Conservation (phyloP, 2,329 filamentous ascomycete genomes). For the Colletotrichum sp. region DNA sequence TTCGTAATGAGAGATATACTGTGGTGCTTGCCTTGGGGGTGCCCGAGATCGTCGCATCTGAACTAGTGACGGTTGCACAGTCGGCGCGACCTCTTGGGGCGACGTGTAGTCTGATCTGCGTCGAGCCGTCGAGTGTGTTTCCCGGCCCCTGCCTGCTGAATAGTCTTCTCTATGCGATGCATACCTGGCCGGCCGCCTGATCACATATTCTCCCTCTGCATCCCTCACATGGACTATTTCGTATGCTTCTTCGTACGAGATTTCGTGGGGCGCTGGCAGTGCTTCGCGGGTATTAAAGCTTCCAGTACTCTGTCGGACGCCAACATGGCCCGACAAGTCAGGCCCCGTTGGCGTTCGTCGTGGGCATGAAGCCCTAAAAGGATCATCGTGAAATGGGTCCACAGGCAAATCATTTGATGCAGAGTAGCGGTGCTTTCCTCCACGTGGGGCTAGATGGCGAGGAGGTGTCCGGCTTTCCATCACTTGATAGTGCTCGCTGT, state of each 20-base stretch:
- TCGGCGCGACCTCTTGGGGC: neutral
- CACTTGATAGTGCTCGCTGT: neutral
- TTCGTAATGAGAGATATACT: conserved; percentile 29
- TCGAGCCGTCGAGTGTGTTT: neutral
- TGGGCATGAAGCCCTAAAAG: neutral
- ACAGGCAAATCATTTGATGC: neutral
- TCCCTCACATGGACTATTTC: conserved; percentile 53
- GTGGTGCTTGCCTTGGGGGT: neutral
- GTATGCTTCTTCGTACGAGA: conserved; percentile 40
- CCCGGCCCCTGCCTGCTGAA: neutral
- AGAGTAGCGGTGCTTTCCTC: neutral
- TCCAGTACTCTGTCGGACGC: neutral
- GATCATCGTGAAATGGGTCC: neutral
- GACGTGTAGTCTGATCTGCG: neutral
- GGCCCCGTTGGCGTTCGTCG: neutral
- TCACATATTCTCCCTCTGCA: conserved; percentile 49
- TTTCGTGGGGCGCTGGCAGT: conserved; percentile 17
- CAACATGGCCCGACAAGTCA: neutral
- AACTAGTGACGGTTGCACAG: neutral
- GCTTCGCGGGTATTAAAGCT: neutral
- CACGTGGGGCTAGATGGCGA: neutral
- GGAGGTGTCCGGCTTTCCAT: neutral
- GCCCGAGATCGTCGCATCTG: neutral
- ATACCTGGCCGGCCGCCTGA: conserved; percentile 44
- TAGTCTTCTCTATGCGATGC: conserved; percentile 23